Base-by-base conservation (phyloP, 805 yeast species). In the Metschnikowia borealis region DNA sequence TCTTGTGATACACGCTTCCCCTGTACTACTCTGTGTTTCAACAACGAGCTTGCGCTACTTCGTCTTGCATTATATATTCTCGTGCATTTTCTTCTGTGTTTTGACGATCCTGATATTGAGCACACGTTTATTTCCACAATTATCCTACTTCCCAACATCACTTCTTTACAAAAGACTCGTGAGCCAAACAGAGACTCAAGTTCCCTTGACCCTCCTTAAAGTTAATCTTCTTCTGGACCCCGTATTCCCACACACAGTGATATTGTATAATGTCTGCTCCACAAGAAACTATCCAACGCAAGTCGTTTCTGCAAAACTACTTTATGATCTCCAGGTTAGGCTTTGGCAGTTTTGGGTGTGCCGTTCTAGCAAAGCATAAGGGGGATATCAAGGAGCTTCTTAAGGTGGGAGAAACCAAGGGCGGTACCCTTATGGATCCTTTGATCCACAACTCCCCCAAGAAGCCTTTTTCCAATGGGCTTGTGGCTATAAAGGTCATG, bases 401-500 rank as follows among this genome's bases (percentile, higher is more conserved):
- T 23, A 58, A 48, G 14, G 50, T 46, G 7, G 50, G 51, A 18
- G 48, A 49, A 14, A 48, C 51, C 47, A 63, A 54, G 55, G 54
- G n/a, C 57, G 77, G 61, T 11, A 83, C 92, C 0, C 62, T 86
- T 54, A 60, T 85, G 66, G 78, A 80, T 44, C 68, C 82, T 50
- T 46, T 65, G 40, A 48, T 43, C 7, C 67, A 66, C 36, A 49
- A 45, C 29, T 31, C 38, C 54, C 56, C 57, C 53, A 48, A 48
- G 59, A 48, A 48, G 42, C 63, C 42, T 64, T 47, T 40, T 35
- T 38, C 52, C 2, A 51, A 53, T 21, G 60, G 77, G n/a, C 65
- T 83, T 41, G 80, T 79, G 50, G 98, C 98, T 2, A 80, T 91
- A 48, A 91, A 91, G 64, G 83, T 87, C 5, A 84, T 91, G 86